A percentile compares a stretch with the other conserved stretches of the same genome.
phyloP scores from a whole-genome alignment of 2,329 filamentous ascomycete species.

The Lasiodiplodia sp. region DNA sequence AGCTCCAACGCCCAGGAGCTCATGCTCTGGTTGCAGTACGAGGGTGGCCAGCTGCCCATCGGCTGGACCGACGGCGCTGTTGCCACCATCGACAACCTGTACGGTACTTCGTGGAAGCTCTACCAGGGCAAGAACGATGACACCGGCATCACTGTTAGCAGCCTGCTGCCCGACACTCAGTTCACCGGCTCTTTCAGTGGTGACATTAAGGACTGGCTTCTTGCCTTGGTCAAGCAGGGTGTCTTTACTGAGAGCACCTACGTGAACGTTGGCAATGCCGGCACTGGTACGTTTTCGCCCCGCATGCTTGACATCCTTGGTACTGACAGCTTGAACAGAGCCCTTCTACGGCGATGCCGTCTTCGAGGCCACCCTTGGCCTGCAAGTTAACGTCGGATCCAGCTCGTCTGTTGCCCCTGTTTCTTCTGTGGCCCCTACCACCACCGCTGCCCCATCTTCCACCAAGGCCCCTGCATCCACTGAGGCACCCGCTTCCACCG shows the following conservation, averaged over 20 bases:
- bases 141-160: constrained; percentile 53
- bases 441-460: constrained; percentile 1
- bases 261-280: constrained; percentile 55
- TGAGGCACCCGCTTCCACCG: neutral
- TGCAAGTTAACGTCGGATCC: constrained; percentile 32
- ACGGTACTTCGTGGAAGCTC: constrained; percentile 46
- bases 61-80: constrained; percentile 47
- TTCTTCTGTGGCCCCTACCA: constrained; percentile 15
- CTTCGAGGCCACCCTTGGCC: constrained; percentile 35
- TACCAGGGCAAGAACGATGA: constrained; percentile 53
- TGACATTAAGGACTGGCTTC: constrained; percentile 53
- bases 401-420: constrained; percentile 21
- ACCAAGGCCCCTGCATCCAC: constrained; percentile 1
- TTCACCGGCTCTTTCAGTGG: constrained; percentile 49
- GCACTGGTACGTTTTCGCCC: constrained; percentile 32
- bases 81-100: constrained; percentile 37
- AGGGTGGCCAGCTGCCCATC: constrained; percentile 53
- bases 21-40: constrained; percentile 55
- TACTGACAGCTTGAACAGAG: constrained; percentile 29
- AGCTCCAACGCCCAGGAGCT: constrained; percentile 50
- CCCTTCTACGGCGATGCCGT: constrained; percentile 37
- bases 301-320: neutral
- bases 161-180: constrained; percentile 47
- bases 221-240: constrained; percentile 44
- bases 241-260: constrained; percentile 48